These are phyloP conservation scores for Cucurbita ficifolia DNA, from an alignment of 306 rosid genomes.

Conservation along the genomic window DNA sequence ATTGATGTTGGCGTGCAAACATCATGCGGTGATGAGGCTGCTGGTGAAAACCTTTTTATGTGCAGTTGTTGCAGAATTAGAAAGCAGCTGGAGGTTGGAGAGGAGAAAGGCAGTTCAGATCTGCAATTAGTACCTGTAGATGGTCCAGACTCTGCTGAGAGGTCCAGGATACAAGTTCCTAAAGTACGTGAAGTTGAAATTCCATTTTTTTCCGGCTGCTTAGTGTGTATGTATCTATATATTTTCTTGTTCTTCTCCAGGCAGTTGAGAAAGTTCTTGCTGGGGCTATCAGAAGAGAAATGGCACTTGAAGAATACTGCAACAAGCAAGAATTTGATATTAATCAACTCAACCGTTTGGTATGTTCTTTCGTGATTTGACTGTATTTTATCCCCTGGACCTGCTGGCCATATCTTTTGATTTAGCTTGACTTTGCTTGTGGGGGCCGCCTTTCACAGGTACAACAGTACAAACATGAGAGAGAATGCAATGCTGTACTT, in stretches of 20 bases:
- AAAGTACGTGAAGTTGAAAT: conserved; percentile 46
- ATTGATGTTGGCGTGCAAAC: conserved; percentile 79
- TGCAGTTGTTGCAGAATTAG: conserved; percentile 60
- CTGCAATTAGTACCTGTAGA: conserved; percentile 62
- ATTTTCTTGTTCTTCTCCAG: conserved; percentile 18
- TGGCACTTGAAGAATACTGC: conserved; percentile 90
- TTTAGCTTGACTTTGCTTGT: conserved; percentile 20
- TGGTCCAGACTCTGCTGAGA: conserved; percentile 47
- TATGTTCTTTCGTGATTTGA: conserved; percentile 17
- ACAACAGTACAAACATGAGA: conserved; percentile 84
- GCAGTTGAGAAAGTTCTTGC: conserved; percentile 89
- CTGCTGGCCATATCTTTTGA: conserved; percentile 6
- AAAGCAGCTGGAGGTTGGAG: conserved; percentile 37
- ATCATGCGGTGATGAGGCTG: conserved; percentile 18
- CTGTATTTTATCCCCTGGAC: background rate
- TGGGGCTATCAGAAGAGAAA: conserved; percentile 90
- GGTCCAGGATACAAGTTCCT: conserved; percentile 58
- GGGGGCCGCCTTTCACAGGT: conserved; percentile 36
- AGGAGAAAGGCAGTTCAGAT: conserved; percentile 34
- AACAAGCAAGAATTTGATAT: conserved; percentile 69
- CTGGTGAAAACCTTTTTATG: conserved; percentile 29
- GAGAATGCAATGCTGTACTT: conserved; percentile 76
- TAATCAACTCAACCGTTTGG: conserved; percentile 86
- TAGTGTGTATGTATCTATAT: conserved; percentile 1
- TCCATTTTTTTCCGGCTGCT: conserved; percentile 4